Evolutionary conservation across 164 flowering plant species (phyloP).

Genomic region (Stephania cephalantha): DNA sequence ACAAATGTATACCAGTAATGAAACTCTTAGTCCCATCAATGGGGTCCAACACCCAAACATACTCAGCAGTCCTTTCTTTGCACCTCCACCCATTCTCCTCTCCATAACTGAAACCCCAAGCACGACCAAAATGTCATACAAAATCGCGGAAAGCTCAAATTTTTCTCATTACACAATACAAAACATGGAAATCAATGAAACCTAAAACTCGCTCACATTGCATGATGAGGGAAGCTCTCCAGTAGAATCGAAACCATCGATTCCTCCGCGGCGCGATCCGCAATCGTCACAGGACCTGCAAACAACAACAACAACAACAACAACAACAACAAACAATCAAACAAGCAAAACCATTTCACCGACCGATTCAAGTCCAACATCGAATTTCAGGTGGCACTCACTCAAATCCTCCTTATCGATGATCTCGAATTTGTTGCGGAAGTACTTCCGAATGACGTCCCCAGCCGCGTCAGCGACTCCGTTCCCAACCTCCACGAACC

Average conservation of each 20-base stretch:
- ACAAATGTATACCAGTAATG: constrained; percentile 57
- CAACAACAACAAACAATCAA: background rate
- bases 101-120: constrained; percentile 58
- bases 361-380: too few species aligned
- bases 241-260: constrained; percentile 69
- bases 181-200: background rate
- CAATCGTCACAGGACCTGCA: constrained; percentile 95
- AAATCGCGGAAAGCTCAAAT: too few species aligned
- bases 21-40: constrained; percentile 99
- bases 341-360: background rate
- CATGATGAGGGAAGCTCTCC: constrained; percentile 82
- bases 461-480: constrained; percentile 85
- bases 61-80: constrained; percentile 64
- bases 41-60: constrained; percentile 96
- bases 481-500: constrained; percentile 58
- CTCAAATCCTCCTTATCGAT: constrained; percentile 81
- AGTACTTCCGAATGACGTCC: constrained; percentile 70
- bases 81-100: constrained; percentile 98
- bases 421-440: constrained; percentile 74
- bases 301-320: background rate
- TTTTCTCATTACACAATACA: background rate
- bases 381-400: constrained; percentile 20
- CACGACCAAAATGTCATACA: background rate
- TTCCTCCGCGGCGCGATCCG: constrained; percentile 89
- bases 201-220: constrained; percentile 54